Conservation (phyloP, 768 basidiomycete genomes). For the Leucocoprinus leucothites region DNA sequence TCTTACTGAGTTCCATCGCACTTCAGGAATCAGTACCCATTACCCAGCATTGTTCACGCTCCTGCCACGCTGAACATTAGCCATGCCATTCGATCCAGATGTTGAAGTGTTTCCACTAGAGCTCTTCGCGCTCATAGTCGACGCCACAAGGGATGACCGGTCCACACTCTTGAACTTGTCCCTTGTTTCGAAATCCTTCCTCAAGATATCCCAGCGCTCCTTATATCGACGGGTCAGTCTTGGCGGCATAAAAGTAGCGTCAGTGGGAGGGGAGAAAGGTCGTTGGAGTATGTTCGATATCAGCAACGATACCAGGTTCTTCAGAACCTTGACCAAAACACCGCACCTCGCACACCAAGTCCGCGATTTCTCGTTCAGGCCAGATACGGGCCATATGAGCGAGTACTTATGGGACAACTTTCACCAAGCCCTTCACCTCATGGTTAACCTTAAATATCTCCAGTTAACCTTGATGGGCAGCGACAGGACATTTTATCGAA, state of each 20-base stretch:
- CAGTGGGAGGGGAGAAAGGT: not conserved
- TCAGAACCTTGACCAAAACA: not conserved
- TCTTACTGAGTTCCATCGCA: no score
- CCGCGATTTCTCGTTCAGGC: not conserved
- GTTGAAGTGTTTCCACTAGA: not conserved
- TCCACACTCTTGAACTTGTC: not conserved
- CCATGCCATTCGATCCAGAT: not conserved
- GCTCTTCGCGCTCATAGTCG: not conserved
- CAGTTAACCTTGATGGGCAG: not conserved
- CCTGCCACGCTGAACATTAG: no score
- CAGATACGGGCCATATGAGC: not conserved
- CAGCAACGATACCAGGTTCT: not conserved
- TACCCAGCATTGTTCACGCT: no score
- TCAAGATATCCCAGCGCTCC: not conserved
- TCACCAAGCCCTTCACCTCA: not conserved
- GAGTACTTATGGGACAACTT: not conserved
- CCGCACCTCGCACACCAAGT: not conserved
- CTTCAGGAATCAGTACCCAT: no score
- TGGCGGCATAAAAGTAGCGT: not conserved
- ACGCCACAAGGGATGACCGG: not conserved
- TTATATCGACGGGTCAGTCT: not conserved
- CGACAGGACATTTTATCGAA: not conserved
- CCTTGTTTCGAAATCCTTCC: not conserved
- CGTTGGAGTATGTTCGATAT: not conserved
- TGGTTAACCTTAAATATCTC: slow-evolving; percentile 2